These are phyloP conservation scores for Aegle marmelos DNA, from an alignment of 345 rosid species.

Conservation along the genomic window DNA sequence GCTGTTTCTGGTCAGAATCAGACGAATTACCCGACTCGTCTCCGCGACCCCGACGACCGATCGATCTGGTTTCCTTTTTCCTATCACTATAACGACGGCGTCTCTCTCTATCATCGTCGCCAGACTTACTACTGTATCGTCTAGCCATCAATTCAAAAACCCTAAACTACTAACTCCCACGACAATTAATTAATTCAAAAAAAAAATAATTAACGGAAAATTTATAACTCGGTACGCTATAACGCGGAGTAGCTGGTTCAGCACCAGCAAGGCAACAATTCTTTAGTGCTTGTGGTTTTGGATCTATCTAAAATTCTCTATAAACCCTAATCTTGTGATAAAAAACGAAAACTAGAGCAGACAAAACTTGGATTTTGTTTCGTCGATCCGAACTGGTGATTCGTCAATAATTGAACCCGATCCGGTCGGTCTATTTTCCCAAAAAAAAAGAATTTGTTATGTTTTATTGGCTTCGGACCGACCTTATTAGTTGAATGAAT, in stretches of 20 bases:
- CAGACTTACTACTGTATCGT: slow-evolving; percentile 17
- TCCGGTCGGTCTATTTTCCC: neutral
- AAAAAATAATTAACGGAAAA: neutral
- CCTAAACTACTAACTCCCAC: neutral
- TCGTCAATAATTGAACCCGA: neutral
- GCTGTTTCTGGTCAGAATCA: slow-evolving; percentile 1
- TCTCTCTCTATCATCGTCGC: slow-evolving; percentile 14
- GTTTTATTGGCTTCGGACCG: no score
- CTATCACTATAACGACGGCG: neutral
- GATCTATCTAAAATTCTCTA: neutral
- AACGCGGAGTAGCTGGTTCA: slow-evolving; percentile 2
- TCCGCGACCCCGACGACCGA: slow-evolving; percentile 4
- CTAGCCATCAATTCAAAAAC: slow-evolving; percentile 20
- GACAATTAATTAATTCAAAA: no score
- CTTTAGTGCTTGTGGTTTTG: neutral
- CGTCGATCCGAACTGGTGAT: neutral
- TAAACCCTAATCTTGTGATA: slow-evolving; percentile 1
- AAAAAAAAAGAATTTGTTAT: neutral
- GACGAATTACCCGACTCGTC: neutral
- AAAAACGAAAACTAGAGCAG: neutral
- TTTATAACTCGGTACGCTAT: neutral
- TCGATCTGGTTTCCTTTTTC: neutral
- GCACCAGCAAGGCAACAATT: neutral
- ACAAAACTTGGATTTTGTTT: neutral
- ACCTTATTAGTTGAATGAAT: no score